Conservation (phyloP, 495 filamentous ascomycete genomes). For the Mycothermus thermophilus region DNA sequence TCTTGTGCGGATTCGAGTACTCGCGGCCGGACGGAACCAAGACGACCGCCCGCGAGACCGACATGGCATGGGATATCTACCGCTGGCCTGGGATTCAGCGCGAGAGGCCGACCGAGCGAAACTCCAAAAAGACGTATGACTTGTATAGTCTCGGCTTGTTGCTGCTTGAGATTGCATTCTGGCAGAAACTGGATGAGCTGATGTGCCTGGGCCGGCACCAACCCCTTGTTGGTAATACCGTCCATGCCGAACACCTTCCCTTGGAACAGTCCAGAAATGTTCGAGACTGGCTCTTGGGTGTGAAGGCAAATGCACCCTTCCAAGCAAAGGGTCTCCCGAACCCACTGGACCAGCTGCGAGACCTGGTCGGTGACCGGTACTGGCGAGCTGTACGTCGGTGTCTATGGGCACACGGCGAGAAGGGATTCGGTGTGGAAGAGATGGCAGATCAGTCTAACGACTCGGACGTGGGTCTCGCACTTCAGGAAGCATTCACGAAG, state of each 20-base stretch:
- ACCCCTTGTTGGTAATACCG: too few relatives aligned
- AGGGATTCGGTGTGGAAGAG: constrained; percentile 18
- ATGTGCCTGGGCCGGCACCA: too few relatives aligned
- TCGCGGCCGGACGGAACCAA: constrained; percentile 15
- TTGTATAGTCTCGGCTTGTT: constrained; percentile 38
- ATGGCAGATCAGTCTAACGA: constrained; percentile 14
- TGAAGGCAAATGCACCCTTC: constrained; percentile 8
- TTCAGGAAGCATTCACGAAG: constrained; percentile 21
- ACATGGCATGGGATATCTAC: constrained; percentile 19
- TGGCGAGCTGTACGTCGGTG: constrained; percentile 14
- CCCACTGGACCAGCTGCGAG: constrained; percentile 14
- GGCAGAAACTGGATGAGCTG: constrained; percentile 32
- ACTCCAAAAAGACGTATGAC: constrained; percentile 36
- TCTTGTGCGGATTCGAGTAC: constrained; percentile 18
- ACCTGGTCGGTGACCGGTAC: constrained; percentile 16
- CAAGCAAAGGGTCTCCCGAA: constrained; percentile 2
- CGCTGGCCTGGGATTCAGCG: constrained; percentile 20
- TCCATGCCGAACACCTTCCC: background rate
- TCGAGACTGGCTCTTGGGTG: constrained; percentile 17
- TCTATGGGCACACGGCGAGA: constrained; percentile 19
- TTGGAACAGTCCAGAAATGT: constrained; percentile 13
- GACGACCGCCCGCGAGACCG: constrained; percentile 17
- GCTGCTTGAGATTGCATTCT: constrained; percentile 38
- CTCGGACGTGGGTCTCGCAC: constrained; percentile 7
- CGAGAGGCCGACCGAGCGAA: constrained; percentile 13